Evolutionary conservation across 441 rosid species (phyloP).

Genomic region (Pelargonium fulgidum): DNA sequence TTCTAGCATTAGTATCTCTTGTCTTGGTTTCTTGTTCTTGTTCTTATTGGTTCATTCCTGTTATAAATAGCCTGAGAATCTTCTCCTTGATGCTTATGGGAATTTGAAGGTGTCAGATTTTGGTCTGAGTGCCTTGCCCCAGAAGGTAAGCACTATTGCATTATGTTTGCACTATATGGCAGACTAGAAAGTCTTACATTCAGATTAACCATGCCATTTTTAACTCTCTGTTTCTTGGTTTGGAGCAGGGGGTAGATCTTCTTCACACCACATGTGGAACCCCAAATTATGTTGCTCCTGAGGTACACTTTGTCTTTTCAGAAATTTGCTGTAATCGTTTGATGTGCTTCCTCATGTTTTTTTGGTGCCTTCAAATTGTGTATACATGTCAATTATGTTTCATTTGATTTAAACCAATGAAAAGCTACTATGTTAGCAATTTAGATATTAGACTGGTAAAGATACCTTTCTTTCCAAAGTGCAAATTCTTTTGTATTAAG

Average conservation of each 20-base stretch:
- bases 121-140: conserved; percentile 87
- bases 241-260: conserved; percentile 59
- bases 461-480: conserved; percentile 8
- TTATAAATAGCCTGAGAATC: conserved; percentile 76
- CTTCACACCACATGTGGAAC: conserved; percentile 93
- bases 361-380: conserved; percentile 9
- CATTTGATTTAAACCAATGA: conserved; percentile 1
- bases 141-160: conserved; percentile 45
- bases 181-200: conserved; percentile 1
- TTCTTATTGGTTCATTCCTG: conserved; percentile 20
- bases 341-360: conserved; percentile 15
- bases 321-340: conserved; percentile 11
- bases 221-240: conserved; percentile 10
- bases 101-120: conserved; percentile 91
- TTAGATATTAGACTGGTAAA: conserved; percentile 9
- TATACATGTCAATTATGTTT: conserved; percentile 2
- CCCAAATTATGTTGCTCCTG: conserved; percentile 95
- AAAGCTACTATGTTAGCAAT: conserved; percentile 1
- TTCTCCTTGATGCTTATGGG: conserved; percentile 67
- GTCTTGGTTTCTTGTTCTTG: conserved; percentile 14
- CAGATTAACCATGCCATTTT: neutral
- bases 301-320: conserved; percentile 36
- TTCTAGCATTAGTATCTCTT: conserved; percentile 8
- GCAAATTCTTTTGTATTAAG: conserved; percentile 3
- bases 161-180: conserved; percentile 5